Conservation (phyloP, 1,284 basidiomycete species). For the Vanrija sp. region DNA sequence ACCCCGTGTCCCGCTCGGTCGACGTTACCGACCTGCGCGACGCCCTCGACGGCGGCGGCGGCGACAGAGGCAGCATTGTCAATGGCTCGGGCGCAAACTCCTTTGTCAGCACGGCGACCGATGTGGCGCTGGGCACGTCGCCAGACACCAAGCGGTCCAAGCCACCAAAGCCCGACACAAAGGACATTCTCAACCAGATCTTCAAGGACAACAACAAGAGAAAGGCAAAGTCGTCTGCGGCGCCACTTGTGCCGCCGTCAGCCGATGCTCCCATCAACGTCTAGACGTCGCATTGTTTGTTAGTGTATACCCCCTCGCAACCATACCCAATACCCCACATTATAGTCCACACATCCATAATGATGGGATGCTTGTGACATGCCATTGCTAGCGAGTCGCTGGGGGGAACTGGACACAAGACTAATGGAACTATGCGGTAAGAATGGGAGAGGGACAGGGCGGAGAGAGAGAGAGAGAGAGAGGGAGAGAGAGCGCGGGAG, state of each 20-base stretch:
- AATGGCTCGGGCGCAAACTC: neutral
- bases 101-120: neutral
- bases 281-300: neutral
- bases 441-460: neutral
- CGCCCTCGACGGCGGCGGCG: constrained; percentile 53
- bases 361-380: neutral
- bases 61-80: neutral
- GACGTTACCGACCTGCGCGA: constrained; percentile 81
- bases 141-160: constrained; percentile 1
- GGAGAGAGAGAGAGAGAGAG: neutral
- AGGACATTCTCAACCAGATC: constrained; percentile 47
- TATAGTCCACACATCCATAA: neutral
- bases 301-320: no score
- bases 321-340: no score
- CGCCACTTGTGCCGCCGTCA: neutral
- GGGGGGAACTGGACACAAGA: neutral
- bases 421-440: neutral
- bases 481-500: neutral
- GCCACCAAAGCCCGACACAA: constrained; percentile 15
- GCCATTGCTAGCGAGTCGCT: neutral
- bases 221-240: neutral
- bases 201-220: constrained; percentile 41
- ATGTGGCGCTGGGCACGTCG: neutral
- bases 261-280: neutral
- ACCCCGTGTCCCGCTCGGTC: constrained; percentile 58